Evolutionary conservation across 495 filamentous ascomycete genomes (phyloP), one percentile per base, ranked within the genome.

Genomic region (Aspergillus funiculosus): DNA sequence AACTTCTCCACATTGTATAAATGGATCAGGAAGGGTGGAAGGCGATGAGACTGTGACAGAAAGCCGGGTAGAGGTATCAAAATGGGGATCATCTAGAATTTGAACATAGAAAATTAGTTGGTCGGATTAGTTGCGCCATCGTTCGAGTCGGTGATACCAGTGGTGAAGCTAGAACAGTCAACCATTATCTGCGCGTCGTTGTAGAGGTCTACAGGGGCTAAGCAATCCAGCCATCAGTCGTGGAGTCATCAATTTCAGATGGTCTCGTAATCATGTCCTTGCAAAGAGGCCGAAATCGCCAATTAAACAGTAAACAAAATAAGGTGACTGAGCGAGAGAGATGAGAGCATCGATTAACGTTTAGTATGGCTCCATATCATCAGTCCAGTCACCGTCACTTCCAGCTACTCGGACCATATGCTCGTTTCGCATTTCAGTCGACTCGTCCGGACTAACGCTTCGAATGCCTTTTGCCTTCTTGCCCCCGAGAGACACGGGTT

Each of bases 391-490:
- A 15, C 48, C 64, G 35, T 75, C 74, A 45, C 73, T 75, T 27
- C 71, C 70, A 25, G 64, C 67, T 24, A 68, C 63, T 40, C 63
- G 59, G 29, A 74, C 52, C 39, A 66, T 60, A 50, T 68, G 58
- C 29, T 60, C 66, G 36, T 58, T 57, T 35, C 63, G 62, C 20
- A 53, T 51, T 29, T 48, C 52, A 11, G 55, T 48, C 11, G 67
- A 63, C 35, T 63, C 65, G 13, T 71, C 67, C 18, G 64, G 64
- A 21, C 66, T 74, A 4, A 71, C 64, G 43, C 71, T 75, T 42
- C 71, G 68, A 15, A 76, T 71, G n/a, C 71, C 71, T 55, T 73
- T 79, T 47, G 61, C 54, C 51, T 73, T 78, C 59, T 79, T 84
- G 39, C 66, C 67, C 26, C 57, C 67, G 30, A 74, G 64, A 34